Evolutionary conservation across 495 filamentous ascomycete species (phyloP).

Genomic region (Aspergillus mulundensis): DNA sequence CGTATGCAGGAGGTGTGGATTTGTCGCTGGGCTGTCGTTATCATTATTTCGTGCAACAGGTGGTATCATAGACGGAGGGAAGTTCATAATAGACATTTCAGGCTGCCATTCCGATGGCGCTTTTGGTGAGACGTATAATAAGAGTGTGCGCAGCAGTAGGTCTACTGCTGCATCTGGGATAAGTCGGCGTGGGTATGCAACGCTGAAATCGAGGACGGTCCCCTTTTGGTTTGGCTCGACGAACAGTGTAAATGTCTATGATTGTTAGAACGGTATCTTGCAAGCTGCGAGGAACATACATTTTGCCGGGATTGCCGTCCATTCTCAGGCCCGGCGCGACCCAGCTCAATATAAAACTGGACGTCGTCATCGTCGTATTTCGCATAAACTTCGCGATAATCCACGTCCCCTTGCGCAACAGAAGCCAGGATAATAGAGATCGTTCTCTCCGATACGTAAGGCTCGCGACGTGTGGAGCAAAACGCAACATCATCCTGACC

Average conservation of each 20-base stretch:
- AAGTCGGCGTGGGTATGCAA: constrained; percentile 18
- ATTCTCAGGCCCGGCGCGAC: constrained; percentile 16
- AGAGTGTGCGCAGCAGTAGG: constrained; percentile 18
- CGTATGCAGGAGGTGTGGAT: constrained; percentile 20
- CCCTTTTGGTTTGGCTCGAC: constrained; percentile 1
- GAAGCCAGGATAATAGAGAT: constrained; percentile 14
- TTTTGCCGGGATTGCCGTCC: neutral
- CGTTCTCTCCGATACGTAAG: neutral
- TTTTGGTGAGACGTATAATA: constrained; percentile 5
- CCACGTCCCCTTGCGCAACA: neutral
- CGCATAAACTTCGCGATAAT: constrained; percentile 10
- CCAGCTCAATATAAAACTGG: constrained; percentile 21
- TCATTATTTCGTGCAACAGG: constrained; percentile 5
- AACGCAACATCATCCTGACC: constrained; percentile 24
- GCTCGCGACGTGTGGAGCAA: constrained; percentile 6
- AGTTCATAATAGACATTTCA: constrained; percentile 22
- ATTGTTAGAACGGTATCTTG: constrained; percentile 8
- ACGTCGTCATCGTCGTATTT: constrained; percentile 14
- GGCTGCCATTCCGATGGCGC: neutral
- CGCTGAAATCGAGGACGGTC: constrained; percentile 10
- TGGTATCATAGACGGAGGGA: constrained; percentile 22
- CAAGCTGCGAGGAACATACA: neutral
- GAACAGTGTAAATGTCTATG: constrained; percentile 15
- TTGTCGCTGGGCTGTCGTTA: neutral
- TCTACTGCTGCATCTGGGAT: constrained; percentile 17